Conservation (phyloP, 441 rosid genomes). For the Brassica balearica region DNA sequence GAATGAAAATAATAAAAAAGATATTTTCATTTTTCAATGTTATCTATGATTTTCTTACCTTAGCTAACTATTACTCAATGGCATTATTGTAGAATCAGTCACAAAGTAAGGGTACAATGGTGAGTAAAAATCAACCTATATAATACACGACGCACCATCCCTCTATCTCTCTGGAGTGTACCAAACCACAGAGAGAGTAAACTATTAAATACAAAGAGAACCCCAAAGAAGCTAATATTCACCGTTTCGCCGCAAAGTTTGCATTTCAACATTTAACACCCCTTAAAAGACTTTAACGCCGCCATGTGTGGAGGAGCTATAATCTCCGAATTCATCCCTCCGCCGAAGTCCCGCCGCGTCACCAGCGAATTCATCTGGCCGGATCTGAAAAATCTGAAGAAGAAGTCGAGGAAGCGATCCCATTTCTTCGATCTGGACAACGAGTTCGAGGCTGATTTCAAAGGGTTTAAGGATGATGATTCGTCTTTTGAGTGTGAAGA, state of each 20-base stretch:
- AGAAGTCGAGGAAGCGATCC: conserved; percentile 48
- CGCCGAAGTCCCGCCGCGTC: conserved; percentile 51
- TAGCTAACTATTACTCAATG: neutral
- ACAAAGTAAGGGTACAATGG: conserved; percentile 29
- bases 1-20: neutral
- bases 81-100: conserved; percentile 1
- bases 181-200: neutral
- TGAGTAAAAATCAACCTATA: conserved; percentile 18
- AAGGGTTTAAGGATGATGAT: conserved; percentile 72
- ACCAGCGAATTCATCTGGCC: conserved; percentile 73
- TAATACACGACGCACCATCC: conserved; percentile 7
- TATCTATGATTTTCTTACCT: neutral
- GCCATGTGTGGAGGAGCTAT: conserved; percentile 98
- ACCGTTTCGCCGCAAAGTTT: conserved; percentile 24
- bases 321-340: conserved; percentile 71
- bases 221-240: conserved; percentile 9
- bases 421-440: conserved; percentile 57
- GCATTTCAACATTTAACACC: conserved; percentile 26
- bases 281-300: conserved; percentile 22
- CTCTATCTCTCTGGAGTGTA: conserved; percentile 4
- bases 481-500: conserved; percentile 54
- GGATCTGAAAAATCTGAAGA: conserved; percentile 53
- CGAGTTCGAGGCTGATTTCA: conserved; percentile 85
- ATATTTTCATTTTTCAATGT: neutral
- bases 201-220: neutral